Conservation (phyloP, 2,329 filamentous ascomycete species). For the Fusarium pseudonygamai region DNA sequence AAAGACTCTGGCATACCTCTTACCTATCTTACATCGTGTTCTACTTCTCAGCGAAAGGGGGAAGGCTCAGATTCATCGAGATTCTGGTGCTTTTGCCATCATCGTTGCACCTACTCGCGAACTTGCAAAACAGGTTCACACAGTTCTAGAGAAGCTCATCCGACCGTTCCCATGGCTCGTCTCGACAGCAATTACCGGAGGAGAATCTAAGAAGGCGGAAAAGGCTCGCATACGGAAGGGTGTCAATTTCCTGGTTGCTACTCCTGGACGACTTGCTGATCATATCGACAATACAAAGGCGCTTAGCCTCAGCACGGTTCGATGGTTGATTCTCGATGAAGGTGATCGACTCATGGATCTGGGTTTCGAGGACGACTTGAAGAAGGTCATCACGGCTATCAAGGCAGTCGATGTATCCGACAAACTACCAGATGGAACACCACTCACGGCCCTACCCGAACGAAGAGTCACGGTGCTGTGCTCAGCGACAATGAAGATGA, state of each 20-base stretch:
- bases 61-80: conserved; percentile 74
- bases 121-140: conserved; percentile 90
- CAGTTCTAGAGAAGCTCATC: conserved; percentile 84
- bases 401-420: conserved; percentile 70
- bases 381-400: conserved; percentile 83
- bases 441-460: conserved; percentile 73
- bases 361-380: conserved; percentile 94
- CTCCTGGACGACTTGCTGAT: conserved; percentile 89
- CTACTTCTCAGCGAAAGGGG: conserved; percentile 74
- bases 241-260: conserved; percentile 94
- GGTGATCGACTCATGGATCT: conserved; percentile 98
- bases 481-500: conserved; percentile 98
- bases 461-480: conserved; percentile 89
- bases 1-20: conserved; percentile 94
- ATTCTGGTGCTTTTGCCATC: conserved; percentile 92
- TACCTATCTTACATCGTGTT: conserved; percentile 91
- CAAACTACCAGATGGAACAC: conserved; percentile 66
- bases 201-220: conserved; percentile 79
- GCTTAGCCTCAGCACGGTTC: conserved; percentile 85
- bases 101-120: conserved; percentile 95
- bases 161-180: conserved; percentile 95
- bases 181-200: conserved; percentile 80
- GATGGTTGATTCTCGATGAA: conserved; percentile 95
- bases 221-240: conserved; percentile 95
- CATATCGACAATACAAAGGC: conserved; percentile 93